Evolutionary conservation across 768 basidiomycete genomes (phyloP), one percentile per base, ranked within the genome.

Genomic region (Kwoniella shandongensis): DNA sequence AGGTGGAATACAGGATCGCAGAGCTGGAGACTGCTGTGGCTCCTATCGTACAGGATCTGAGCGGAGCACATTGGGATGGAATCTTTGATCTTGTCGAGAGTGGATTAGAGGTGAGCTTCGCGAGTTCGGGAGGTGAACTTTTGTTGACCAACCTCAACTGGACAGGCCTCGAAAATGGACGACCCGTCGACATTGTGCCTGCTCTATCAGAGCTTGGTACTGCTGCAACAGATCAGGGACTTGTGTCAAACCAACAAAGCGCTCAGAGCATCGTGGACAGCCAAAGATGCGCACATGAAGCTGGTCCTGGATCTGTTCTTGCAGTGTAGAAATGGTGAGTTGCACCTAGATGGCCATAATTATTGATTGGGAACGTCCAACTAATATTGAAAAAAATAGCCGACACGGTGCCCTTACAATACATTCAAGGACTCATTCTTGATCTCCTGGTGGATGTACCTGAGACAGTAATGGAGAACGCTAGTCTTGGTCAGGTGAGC

Each of bases 31-130:
- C 81, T 41, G 81, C 87, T 54, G 79, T 97, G 1, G 89, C 85
- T 1, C 92, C 93, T 2, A 87, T 97, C 51, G 77, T 98, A 57
- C 91, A 97, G 76, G 88, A 85, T 69, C 81, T 94, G 1, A 80
- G 84, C 13, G 96, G 94, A 0, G 79, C 82, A 0, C 96, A 98
- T 75, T 99, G 96, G 96, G 88, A 90, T 46, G 83, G 92, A 30
- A 84, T 92, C 4, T 93, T 89, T 73, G 92, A 97, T 70, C 76
- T 97, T 15, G 70, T 94, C 12, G 92, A 94, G 75, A 88, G 81
- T 57, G 89, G 88, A 66, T 79, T 98, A 2, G 93, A 97, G 83
- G 91, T 91, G 54, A 41, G 81, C 67, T 13, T 18, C 44, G 22
- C 32, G 4, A 47, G 47, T 29, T 18, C 26, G 47, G 54, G 39